These are phyloP conservation scores for Rhizomucor pusillus DNA, from an alignment of 371 early-diverging fungal species.

Conservation along the genomic window DNA sequence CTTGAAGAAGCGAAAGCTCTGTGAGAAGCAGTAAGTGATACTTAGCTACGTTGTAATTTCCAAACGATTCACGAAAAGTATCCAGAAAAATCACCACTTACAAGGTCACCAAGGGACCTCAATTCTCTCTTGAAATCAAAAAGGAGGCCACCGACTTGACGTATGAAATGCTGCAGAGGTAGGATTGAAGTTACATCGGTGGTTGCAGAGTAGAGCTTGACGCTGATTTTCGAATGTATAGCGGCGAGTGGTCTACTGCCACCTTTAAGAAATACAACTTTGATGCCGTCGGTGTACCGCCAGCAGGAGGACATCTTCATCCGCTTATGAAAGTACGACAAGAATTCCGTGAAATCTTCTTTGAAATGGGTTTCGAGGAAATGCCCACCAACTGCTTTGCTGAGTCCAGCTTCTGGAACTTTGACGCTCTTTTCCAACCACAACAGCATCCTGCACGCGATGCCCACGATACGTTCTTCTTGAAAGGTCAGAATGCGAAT, in stretches of 20 bases:
- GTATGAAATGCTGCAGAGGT: slow-evolving; percentile 87
- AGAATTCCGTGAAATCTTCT: slow-evolving; percentile 99
- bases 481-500: slow-evolving; percentile 55
- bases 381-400: slow-evolving; percentile 99
- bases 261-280: slow-evolving; percentile 99
- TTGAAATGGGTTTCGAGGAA: slow-evolving; percentile 99
- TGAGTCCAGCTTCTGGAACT: slow-evolving; percentile 99
- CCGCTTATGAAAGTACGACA: slow-evolving; percentile 99
- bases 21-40: slow-evolving; percentile 65
- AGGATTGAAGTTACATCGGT: slow-evolving; percentile 7
- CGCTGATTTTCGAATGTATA: slow-evolving; percentile 15
- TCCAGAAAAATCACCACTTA: slow-evolving; percentile 78
- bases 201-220: too few relatives aligned
- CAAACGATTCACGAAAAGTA: neutral
- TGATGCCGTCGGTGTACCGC: slow-evolving; percentile 85
- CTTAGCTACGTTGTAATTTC: slow-evolving; percentile 1
- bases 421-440: slow-evolving; percentile 99
- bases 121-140: slow-evolving; percentile 80
- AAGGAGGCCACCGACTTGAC: slow-evolving; percentile 97
- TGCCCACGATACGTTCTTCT: slow-evolving; percentile 99
- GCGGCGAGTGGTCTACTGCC: slow-evolving; percentile 89
- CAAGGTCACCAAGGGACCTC: slow-evolving; percentile 83
- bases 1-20: slow-evolving; percentile 86
- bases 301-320: slow-evolving; percentile 93
- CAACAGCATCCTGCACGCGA: slow-evolving; percentile 99